A percentile compares a stretch with the other conserved stretches of the same genome.
Evolutionary conservation across 257 asterid genomes (phyloP).

Genomic region (Plantago ovata): DNA sequence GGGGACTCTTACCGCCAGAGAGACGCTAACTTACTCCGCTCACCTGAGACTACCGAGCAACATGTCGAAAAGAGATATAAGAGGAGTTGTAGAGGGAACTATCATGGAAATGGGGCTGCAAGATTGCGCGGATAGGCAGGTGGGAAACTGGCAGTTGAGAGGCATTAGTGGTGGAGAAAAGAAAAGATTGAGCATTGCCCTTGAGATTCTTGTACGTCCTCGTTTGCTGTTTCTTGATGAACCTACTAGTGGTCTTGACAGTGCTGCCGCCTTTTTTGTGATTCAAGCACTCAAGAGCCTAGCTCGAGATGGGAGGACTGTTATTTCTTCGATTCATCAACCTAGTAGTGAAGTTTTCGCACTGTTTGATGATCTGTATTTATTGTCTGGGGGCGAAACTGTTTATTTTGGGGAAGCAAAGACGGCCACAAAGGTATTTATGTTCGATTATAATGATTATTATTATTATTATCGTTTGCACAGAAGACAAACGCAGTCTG

Average conservation of each 20-base stretch:
- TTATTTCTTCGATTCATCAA: conserved; percentile 88
- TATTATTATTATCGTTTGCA: background rate
- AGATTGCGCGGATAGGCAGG: conserved; percentile 72
- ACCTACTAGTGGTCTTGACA: conserved; percentile 94
- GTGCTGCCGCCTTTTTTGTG: conserved; percentile 93
- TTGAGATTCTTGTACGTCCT: conserved; percentile 79
- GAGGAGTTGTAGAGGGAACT: conserved; percentile 62
- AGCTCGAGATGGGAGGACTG: conserved; percentile 89
- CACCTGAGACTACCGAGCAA: conserved; percentile 72
- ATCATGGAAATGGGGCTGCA: conserved; percentile 84
- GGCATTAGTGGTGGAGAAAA: conserved; percentile 97
- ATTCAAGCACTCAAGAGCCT: conserved; percentile 79
- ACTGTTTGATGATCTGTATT: conserved; percentile 77
- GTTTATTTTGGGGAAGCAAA: conserved; percentile 90
- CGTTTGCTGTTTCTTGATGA: conserved; percentile 86
- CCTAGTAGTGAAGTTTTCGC: conserved; percentile 97
- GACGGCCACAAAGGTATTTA: conserved; percentile 59
- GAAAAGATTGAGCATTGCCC: conserved; percentile 85
- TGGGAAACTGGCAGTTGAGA: conserved; percentile 85
- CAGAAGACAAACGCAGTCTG: background rate
- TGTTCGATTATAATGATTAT: background rate
- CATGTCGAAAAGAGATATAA: conserved; percentile 42
- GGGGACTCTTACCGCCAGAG: conserved; percentile 87
- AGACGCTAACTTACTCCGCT: conserved; percentile 80
- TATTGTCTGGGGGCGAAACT: conserved; percentile 80